These are phyloP conservation scores for Paecilomyces sp. DNA, from an alignment of 2,329 filamentous ascomycete genomes.

Conservation along the genomic window DNA sequence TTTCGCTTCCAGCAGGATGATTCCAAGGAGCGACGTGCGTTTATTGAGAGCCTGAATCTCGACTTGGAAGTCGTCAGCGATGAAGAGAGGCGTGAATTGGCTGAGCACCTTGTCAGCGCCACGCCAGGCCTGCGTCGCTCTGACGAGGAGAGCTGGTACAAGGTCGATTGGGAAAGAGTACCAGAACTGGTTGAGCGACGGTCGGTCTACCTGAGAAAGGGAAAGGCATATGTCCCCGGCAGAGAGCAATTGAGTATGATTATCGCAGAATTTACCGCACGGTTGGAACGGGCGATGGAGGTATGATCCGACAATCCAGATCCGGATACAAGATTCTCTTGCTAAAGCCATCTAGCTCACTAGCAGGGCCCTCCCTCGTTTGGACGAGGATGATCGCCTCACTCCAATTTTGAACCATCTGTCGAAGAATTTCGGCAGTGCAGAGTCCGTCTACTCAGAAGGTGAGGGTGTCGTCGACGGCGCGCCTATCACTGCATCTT, in stretches of 20 bases:
- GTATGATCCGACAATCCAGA: constrained; percentile 35
- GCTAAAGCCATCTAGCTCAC: constrained; percentile 54
- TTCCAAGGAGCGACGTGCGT: constrained; percentile 61
- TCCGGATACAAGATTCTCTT: background rate
- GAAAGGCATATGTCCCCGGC: constrained; percentile 86
- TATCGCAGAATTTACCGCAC: constrained; percentile 72
- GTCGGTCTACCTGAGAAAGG: constrained; percentile 66
- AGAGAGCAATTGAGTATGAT: constrained; percentile 86
- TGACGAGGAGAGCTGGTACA: constrained; percentile 88
- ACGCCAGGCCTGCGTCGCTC: constrained; percentile 42
- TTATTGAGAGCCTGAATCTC: constrained; percentile 69
- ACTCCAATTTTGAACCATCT: constrained; percentile 69
- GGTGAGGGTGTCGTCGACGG: constrained; percentile 59
- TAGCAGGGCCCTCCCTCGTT: constrained; percentile 77
- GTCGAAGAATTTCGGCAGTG: constrained; percentile 92
- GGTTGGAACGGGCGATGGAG: constrained; percentile 76
- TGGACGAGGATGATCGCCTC: constrained; percentile 94
- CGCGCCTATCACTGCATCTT: constrained; percentile 67
- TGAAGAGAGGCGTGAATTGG: constrained; percentile 66
- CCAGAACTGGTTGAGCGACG: constrained; percentile 80
- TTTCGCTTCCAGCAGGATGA: constrained; percentile 75
- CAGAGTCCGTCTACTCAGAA: constrained; percentile 72
- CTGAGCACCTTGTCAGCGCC: constrained; percentile 54
- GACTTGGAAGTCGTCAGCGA: constrained; percentile 79
- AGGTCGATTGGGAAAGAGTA: constrained; percentile 91